Base-by-base conservation (phyloP, 2,329 filamentous ascomycete genomes). In the Alternaria gansuensis region DNA sequence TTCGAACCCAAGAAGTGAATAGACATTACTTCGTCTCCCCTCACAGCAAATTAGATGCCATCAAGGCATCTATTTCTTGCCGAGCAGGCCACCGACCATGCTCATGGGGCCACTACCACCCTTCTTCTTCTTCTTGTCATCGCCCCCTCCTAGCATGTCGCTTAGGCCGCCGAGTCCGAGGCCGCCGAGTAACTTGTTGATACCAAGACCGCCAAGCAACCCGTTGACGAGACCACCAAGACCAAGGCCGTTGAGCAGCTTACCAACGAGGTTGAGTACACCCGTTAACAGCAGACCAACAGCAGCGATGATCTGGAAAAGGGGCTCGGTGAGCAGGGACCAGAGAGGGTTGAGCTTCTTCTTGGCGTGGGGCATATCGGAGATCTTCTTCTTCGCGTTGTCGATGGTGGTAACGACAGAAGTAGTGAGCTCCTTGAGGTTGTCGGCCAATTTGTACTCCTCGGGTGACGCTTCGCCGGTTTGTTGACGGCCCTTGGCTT, bases 301-400 rank as follows among this genome's bases (percentile, higher is more conserved):
- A 10, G 91, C 93, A 8, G 93, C 92, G 48, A 97, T 85, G 75
- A 97, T 97, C 84, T 97, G 93, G 85, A 93, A 92, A 23, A 97
- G 82, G 10, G 93, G 93, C 83, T 97, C 92, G 34, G 87, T 87
- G 66, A 95, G 82, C 48, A 97, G 82, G 29, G 83, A 87, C 92
- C 93, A 96, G 29, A 97, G 87, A 10, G 93, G 93, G 81, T 94
- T 97, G 60, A 97, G 85, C 82, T 94, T 89, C 84, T 96, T 94
- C 89, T 97, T 96, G 41, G 92, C 93, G 67, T 96, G 90, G 5
- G 93, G 93, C 91, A 97, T 95, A 73, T 91, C 90, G 72, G 90
- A 88, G 61, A 97, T 90, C 82, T 91, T 91, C 82, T 90, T 91
- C 87, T 93, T 95, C 26, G 91, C 90, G 64, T 90, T 88, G 73